Conservation (phyloP, 2,329 filamentous ascomycete genomes). For the Clonostachys rosea region DNA sequence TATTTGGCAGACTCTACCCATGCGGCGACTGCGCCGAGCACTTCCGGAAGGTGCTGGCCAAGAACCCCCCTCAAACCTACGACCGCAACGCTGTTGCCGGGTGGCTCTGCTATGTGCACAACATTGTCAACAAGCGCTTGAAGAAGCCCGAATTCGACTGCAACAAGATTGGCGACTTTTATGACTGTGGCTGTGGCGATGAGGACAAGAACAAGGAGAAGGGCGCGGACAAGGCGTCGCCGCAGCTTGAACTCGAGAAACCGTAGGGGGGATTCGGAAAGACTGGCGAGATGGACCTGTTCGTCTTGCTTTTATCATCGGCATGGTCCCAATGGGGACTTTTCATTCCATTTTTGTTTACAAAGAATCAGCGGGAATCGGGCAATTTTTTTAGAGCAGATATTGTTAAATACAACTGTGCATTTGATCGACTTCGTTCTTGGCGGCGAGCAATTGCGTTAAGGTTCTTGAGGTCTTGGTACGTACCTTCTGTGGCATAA, state of each 20-base stretch:
- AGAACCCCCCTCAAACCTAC: conserved; percentile 62
- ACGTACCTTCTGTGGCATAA: too few relatives aligned
- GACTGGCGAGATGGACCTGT: too few relatives aligned
- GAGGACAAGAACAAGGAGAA: conserved; percentile 42
- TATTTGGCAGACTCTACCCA: conserved; percentile 66
- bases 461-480: too few relatives aligned
- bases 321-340: too few relatives aligned
- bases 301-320: too few relatives aligned
- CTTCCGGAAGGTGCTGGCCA: conserved; percentile 56
- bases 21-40: conserved; percentile 67
- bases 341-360: not conserved
- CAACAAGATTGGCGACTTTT: conserved; percentile 64
- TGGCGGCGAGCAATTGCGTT: too few relatives aligned
- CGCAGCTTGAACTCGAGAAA: not conserved
- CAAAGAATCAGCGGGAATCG: not conserved
- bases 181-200: conserved; percentile 69
- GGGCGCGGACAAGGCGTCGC: conserved; percentile 16
- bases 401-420: conserved; percentile 1
- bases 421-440: too few relatives aligned
- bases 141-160: conserved; percentile 62
- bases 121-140: conserved; percentile 60
- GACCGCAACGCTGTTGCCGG: conserved; percentile 59
- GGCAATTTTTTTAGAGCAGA: not conserved
- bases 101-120: conserved; percentile 66
- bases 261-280: too few relatives aligned